Conservation (phyloP, 148 eudicot species). For the Fagopyrum tataricum region DNA sequence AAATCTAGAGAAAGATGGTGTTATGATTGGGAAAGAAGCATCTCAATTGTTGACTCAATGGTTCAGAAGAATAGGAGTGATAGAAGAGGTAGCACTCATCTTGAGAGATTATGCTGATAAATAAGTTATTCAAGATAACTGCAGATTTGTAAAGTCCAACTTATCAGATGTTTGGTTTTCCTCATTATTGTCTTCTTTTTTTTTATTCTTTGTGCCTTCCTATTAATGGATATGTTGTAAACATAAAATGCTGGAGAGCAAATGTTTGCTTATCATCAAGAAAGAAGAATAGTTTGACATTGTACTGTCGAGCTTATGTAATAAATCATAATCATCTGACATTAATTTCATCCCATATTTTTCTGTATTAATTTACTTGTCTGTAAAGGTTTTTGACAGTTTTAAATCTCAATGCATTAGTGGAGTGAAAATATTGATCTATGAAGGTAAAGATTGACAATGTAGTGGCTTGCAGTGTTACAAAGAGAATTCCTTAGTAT, state of each 20-base stretch:
- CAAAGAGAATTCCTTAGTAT: not conserved
- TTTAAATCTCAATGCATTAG: not conserved
- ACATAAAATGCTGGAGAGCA: too few relatives aligned
- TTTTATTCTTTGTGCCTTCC: too few relatives aligned
- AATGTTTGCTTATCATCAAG: too few relatives aligned
- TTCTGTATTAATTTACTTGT: not conserved
- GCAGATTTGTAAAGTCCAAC: too few relatives aligned
- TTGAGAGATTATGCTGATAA: constrained; percentile 47
- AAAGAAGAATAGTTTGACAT: too few relatives aligned
- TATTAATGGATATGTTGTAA: too few relatives aligned
- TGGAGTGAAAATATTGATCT: not conserved
- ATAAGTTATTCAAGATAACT: too few relatives aligned
- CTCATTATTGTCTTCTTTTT: not conserved
- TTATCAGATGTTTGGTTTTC: too few relatives aligned
- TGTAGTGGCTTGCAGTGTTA: not conserved
- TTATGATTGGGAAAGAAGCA: constrained; percentile 61
- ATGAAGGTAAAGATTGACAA: not conserved
- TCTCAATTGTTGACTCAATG: constrained; percentile 57
- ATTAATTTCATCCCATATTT: not conserved
- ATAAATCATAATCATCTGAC: too few relatives aligned
- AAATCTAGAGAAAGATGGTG: constrained; percentile 60
- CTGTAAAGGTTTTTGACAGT: not conserved
- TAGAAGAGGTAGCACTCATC: constrained; percentile 65
- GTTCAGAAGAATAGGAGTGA: constrained; percentile 76
- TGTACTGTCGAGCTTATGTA: too few relatives aligned